Evolutionary conservation across 176 grass and related monocot genomes (phyloP).

Genomic region (Musa troglodytarum): DNA sequence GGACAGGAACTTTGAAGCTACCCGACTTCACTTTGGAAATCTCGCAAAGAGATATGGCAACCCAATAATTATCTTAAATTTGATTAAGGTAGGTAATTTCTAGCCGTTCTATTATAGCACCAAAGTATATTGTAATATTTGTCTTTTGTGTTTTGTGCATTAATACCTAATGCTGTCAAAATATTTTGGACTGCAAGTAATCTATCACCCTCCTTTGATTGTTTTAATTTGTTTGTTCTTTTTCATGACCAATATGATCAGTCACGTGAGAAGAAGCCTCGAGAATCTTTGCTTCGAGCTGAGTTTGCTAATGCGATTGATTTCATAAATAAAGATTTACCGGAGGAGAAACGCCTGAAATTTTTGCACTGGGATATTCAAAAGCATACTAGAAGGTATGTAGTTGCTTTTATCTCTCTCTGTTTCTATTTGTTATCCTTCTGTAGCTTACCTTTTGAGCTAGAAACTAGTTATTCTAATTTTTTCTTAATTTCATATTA

Average conservation of each 20-base stretch:
- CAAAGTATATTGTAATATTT: neutral
- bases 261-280: slow-evolving; percentile 92
- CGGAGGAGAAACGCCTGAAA: slow-evolving; percentile 50
- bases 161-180: neutral
- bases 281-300: slow-evolving; percentile 83
- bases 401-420: neutral
- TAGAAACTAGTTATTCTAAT: slow-evolving; percentile 15
- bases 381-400: slow-evolving; percentile 81
- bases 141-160: neutral
- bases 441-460: neutral
- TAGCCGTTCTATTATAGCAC: neutral
- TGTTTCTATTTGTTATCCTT: neutral
- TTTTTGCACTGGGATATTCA: slow-evolving; percentile 98
- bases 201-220: neutral
- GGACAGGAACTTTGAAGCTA: slow-evolving; percentile 66
- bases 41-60: slow-evolving; percentile 88
- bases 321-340: slow-evolving; percentile 68
- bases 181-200: neutral
- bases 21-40: slow-evolving; percentile 85
- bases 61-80: slow-evolving; percentile 96
- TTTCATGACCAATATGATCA: slow-evolving; percentile 30
- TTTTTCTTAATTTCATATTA: slow-evolving; percentile 6
- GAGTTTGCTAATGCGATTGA: slow-evolving; percentile 92
- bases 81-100: slow-evolving; percentile 69
- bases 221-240: slow-evolving; percentile 24